phyloP scores from a whole-genome alignment of 2,329 filamentous ascomycete species.

The Fusarium clavum region DNA sequence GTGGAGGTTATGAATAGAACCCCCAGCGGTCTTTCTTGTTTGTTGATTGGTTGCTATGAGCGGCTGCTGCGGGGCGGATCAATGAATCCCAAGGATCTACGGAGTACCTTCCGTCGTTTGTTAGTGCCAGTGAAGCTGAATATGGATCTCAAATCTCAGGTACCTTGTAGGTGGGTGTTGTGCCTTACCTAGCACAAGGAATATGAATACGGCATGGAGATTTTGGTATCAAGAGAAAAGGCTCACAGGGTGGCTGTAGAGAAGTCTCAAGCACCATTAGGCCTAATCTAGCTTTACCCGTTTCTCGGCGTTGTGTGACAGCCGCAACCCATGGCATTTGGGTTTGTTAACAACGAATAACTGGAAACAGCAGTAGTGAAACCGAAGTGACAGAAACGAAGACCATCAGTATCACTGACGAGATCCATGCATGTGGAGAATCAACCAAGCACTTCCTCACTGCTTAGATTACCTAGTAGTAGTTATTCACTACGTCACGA shows the following conservation, averaged over 20 bases:
- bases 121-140: neutral
- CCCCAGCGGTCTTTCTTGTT: neutral
- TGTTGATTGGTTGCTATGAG: conserved; percentile 24
- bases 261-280: neutral
- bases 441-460: neutral
- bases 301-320: neutral
- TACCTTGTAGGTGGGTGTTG: neutral
- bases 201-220: neutral
- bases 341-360: neutral
- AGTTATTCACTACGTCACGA: neutral
- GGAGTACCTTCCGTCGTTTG: neutral
- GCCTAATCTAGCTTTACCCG: neutral
- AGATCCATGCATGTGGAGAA: neutral
- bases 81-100: conserved; percentile 43
- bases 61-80: conserved; percentile 40
- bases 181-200: neutral
- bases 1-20: conserved; percentile 1
- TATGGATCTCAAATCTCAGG: neutral
- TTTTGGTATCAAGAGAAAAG: neutral
- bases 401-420: neutral
- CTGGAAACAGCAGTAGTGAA: neutral
- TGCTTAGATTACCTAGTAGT: neutral
- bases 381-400: neutral
- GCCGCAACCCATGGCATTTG: neutral
- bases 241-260: neutral